phyloP scores from a whole-genome alignment of 2,329 filamentous ascomycete species.

The Colletotrichum zoysiae region DNA sequence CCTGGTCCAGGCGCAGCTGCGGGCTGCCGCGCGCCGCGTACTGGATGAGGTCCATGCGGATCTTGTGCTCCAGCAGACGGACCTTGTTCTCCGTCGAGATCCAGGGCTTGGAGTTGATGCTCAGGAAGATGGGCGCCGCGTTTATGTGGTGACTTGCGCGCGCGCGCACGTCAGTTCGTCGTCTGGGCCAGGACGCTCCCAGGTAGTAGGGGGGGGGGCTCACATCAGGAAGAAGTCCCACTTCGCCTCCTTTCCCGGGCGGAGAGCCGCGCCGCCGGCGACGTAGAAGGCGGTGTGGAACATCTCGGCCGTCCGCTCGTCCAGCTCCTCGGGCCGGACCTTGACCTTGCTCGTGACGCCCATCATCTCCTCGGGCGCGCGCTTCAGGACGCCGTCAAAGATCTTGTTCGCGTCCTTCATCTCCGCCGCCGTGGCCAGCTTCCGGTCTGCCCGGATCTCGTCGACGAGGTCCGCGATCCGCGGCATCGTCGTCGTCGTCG shows the following conservation, averaged over 20 bases:
- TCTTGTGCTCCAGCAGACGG: constrained; percentile 85
- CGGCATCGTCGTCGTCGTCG: constrained; percentile 49
- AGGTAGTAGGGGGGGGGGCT: constrained; percentile 43
- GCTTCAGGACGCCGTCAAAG: constrained; percentile 74
- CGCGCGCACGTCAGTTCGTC: constrained; percentile 24
- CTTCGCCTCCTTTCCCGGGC: constrained; percentile 74
- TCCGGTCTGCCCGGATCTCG: constrained; percentile 67
- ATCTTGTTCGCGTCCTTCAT: constrained; percentile 72
- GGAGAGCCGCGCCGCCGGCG: constrained; percentile 68
- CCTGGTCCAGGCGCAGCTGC: constrained; percentile 67
- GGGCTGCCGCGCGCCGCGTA: constrained; percentile 79
- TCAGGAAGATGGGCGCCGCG: constrained; percentile 77
- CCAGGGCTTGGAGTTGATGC: constrained; percentile 72
- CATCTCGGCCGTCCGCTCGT: constrained; percentile 71
- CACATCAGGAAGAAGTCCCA: constrained; percentile 84
- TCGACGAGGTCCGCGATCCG: constrained; percentile 71
- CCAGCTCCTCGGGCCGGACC: constrained; percentile 68
- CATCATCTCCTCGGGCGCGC: constrained; percentile 74
- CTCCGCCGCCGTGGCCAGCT: constrained; percentile 65
- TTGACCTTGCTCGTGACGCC: constrained; percentile 69
- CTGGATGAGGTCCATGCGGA: constrained; percentile 77
- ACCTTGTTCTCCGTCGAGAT: constrained; percentile 71
- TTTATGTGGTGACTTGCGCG: constrained; percentile 79
- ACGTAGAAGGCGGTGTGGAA: constrained; percentile 71
- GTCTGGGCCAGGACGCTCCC: background rate